phyloP scores from a whole-genome alignment of 257 asterid species.

The Cynanchum wilfordii region DNA sequence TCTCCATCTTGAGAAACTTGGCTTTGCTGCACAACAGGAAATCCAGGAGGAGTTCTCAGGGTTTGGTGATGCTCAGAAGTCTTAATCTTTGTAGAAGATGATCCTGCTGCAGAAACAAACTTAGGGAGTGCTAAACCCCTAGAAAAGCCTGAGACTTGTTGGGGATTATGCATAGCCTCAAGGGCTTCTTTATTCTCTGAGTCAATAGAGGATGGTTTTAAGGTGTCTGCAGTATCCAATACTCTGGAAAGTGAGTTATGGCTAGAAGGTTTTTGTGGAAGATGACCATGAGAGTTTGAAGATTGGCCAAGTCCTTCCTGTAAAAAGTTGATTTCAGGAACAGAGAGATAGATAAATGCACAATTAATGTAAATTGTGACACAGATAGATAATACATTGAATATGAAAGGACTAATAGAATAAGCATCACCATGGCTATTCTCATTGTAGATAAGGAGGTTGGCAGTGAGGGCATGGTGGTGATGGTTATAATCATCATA shows the following conservation, averaged over 20 bases:
- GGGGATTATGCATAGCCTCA: constrained; percentile 15
- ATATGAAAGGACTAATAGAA: not conserved
- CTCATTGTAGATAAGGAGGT: not conserved
- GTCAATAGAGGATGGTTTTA: constrained; percentile 25
- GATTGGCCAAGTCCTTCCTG: constrained; percentile 64
- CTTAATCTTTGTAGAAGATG: constrained; percentile 24
- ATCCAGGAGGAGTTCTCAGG: constrained; percentile 33
- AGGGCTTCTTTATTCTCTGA: constrained; percentile 24
- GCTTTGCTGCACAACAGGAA: constrained; percentile 24
- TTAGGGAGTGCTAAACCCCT: constrained; percentile 22
- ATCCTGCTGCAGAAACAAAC: constrained; percentile 22
- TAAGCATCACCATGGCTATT: not conserved
- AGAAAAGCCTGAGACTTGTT: constrained; percentile 19
- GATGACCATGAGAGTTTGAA: constrained; percentile 25
- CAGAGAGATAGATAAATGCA: not conserved
- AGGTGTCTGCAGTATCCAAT: constrained; percentile 18
- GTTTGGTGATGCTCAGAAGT: constrained; percentile 24
- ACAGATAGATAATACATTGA: not conserved
- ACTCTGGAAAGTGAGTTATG: constrained; percentile 38
- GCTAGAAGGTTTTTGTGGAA: constrained; percentile 48
- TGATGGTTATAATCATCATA: not conserved
- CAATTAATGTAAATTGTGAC: not conserved
- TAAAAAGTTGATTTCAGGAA: constrained; percentile 5
- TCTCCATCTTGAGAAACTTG: constrained; percentile 10
- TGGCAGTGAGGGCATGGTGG: not conserved